Evolutionary conservation across 2,329 filamentous ascomycete species (phyloP).

Genomic region (Tolypocladium cylindrosporum): DNA sequence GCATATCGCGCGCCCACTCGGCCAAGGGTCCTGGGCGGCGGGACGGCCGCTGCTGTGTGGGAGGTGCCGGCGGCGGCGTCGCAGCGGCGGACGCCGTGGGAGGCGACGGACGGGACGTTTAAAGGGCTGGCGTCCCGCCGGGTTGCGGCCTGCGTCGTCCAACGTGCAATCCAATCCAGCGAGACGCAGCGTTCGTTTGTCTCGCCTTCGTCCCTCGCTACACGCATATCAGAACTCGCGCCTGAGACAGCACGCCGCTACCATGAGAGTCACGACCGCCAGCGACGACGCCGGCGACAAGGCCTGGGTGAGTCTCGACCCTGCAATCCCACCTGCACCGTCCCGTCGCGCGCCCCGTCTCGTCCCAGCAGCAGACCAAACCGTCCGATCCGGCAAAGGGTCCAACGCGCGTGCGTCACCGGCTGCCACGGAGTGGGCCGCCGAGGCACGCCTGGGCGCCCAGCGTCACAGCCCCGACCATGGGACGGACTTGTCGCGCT

Average conservation of each 20-base stretch:
- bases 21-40: not conserved
- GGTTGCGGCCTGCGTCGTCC: no score
- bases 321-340: not conserved
- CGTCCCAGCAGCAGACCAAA: not conserved
- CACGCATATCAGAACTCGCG: no score
- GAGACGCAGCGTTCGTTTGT: no score
- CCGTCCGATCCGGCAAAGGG: not conserved
- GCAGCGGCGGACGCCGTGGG: not conserved
- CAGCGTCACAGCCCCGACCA: no score
- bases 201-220: no score
- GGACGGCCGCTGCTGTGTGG: not conserved
- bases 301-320: not conserved
- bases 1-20: not conserved
- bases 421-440: not conserved
- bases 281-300: not conserved
- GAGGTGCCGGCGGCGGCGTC: not conserved
- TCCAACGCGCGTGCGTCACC: not conserved
- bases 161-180: no score
- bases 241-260: no score
- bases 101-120: not conserved
- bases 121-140: not conserved
- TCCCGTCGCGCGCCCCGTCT: not conserved
- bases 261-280: not conserved
- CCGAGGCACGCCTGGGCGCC: no score
- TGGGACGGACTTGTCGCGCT: no score